Evolutionary conservation across 352 stramenopile genomes (phyloP), one percentile per base, ranked within the genome.

Genomic region (Globisporangium barbulae): DNA sequence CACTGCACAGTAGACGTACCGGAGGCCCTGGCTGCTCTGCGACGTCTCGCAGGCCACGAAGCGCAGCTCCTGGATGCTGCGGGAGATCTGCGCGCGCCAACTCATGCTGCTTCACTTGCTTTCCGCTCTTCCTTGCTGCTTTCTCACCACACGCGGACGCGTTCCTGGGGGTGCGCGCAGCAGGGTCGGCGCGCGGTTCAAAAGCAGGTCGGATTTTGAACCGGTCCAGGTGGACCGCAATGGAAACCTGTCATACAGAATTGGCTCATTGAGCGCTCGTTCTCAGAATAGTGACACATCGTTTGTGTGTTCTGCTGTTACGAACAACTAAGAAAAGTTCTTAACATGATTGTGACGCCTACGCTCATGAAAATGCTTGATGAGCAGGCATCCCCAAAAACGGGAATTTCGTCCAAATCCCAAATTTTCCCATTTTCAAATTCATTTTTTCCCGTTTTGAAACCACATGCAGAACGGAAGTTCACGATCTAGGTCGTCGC

Each of bases 71-170:
- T 86, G 83, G 70, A 95, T 78, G 72, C 79, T 76, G 67, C 87
- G 84, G 63, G 87, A 95, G 70, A 95, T 94, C 78, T 95, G 87
- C 44, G 85, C 87, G 68, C 87, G 87, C 87, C 87, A 95, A 65
- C 87, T 95, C 87, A 95, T 95, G 64, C 61, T 65, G 30, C 25
- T 63, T 15, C 31, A 60, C 30, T 47, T 65, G 37, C 12, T 61
- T 9, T 12, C 13, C 17, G 49, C 30, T 41, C 35, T 49, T 50
- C 47, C 33, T 19, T 52, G 25, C 54, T 50, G 54, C 54, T 61
- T 61, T 61, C 54, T 61, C 54, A 61, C 54, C 54, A 61, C 54
- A 60, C 19, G 25, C 48, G 48, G 10, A 73, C 1, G 70, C 70
- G 4, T 52, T 41, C 35, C 35, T 9, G 35, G 35, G 35, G 35